phyloP scores from a whole-genome alignment of 1,284 basidiomycete species.

The Amylostereum areolatum region DNA sequence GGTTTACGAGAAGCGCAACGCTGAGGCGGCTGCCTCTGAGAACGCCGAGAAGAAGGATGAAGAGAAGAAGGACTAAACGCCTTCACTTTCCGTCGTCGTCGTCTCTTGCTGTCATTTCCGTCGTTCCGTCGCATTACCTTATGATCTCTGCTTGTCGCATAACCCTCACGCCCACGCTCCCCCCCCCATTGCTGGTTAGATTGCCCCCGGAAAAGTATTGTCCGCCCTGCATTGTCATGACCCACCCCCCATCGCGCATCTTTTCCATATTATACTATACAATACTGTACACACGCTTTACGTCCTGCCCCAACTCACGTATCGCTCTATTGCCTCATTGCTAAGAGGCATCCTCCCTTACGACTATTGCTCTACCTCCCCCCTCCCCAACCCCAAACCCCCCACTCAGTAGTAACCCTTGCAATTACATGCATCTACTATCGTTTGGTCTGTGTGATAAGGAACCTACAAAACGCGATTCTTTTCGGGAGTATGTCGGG shows the following conservation, averaged over 20 bases:
- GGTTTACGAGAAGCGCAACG: constrained; percentile 90
- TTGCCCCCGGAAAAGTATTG: too few relatives aligned
- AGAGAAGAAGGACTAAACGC: constrained; percentile 68
- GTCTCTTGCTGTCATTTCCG: constrained; percentile 1
- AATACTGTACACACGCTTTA: not conserved
- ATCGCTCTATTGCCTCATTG: constrained; percentile 3
- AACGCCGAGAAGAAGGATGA: constrained; percentile 36
- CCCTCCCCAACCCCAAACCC: constrained; percentile 1
- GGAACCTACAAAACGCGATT: not conserved
- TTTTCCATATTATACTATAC: not conserved
- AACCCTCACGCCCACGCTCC: not conserved
- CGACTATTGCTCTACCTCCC: constrained; percentile 10
- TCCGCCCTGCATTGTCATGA: too few relatives aligned
- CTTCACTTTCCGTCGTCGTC: constrained; percentile 7
- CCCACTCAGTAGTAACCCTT: constrained; percentile 12
- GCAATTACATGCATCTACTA: not conserved
- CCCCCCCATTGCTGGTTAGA: not conserved
- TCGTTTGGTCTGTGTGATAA: not conserved
- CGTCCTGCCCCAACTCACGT: not conserved
- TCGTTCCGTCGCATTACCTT: not conserved
- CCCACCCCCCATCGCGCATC: too few relatives aligned
- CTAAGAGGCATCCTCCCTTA: constrained; percentile 4
- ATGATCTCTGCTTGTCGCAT: not conserved
- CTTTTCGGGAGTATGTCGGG: too few relatives aligned
- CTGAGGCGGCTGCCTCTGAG: constrained; percentile 54